These are phyloP conservation scores for Psilocybe mexicana DNA, from an alignment of 1,284 basidiomycete species.

Conservation along the genomic window DNA sequence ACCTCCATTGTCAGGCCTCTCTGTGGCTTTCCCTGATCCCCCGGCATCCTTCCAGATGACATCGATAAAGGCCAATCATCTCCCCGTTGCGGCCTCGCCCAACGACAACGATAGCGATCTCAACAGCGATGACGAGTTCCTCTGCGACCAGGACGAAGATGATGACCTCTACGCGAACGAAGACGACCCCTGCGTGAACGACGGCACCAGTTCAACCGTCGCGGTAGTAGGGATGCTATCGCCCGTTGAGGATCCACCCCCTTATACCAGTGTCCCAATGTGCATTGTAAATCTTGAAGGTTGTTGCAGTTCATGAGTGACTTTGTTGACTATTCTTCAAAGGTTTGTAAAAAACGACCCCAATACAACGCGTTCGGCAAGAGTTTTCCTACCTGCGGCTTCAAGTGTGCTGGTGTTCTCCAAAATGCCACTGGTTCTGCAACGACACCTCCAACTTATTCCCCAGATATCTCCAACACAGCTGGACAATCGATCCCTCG, in stretches of 20 bases:
- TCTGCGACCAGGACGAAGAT: conserved; percentile 18
- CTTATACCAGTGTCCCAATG: conserved; percentile 13
- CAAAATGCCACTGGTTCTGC: conserved; percentile 8
- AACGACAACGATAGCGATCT: conserved; percentile 6
- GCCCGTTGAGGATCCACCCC: conserved; percentile 4
- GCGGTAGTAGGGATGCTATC: conserved; percentile 1
- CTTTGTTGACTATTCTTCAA: neutral
- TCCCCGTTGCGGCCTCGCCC: neutral
- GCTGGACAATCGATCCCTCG: neutral
- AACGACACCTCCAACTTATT: neutral
- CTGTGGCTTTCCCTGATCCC: neutral
- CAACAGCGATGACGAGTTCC: conserved; percentile 16
- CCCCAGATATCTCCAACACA: neutral
- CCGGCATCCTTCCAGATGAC: neutral
- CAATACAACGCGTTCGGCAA: conserved; percentile 22
- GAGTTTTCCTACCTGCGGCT: conserved; percentile 6
- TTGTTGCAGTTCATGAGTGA: neutral
- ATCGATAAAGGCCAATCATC: neutral
- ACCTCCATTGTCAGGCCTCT: neutral
- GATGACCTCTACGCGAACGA: conserved; percentile 17
- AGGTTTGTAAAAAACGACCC: conserved; percentile 25
- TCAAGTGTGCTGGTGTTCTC: conserved; percentile 22
- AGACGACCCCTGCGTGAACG: neutral
- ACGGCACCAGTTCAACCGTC: too few species aligned
- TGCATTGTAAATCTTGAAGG: conserved; percentile 21